A percentile compares a stretch with the other conserved stretches of the same genome.
phyloP scores from a whole-genome alignment of 2,329 filamentous ascomycete genomes.

The Apiospora phragmitis region DNA sequence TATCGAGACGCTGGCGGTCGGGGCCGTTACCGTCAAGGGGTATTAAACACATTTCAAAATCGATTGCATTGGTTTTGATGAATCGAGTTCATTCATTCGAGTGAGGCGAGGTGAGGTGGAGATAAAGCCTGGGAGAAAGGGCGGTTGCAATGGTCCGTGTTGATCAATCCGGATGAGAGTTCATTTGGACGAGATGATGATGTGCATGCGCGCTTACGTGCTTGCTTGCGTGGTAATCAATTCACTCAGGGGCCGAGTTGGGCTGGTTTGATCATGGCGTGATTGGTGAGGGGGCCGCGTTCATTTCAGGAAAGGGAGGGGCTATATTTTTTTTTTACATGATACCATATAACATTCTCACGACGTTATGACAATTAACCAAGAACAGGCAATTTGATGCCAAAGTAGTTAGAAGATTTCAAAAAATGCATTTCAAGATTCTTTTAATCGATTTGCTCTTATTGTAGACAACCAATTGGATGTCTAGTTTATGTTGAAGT shows the following conservation, averaged over 20 bases:
- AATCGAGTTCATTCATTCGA: neutral
- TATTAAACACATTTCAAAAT: constrained; percentile 15
- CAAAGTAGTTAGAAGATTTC: neutral
- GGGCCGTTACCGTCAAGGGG: constrained; percentile 56
- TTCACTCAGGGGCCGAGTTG: neutral
- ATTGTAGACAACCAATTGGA: neutral
- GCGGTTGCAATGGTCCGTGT: too few relatives aligned
- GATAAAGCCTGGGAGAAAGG: too few relatives aligned
- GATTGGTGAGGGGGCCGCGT: neutral
- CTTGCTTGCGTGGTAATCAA: neutral
- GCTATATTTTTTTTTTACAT: neutral
- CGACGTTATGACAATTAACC: neutral
- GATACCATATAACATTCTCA: constrained; percentile 1
- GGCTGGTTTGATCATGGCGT: neutral
- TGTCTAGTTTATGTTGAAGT: neutral
- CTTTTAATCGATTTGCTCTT: neutral
- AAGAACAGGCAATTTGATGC: neutral
- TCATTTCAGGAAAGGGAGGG: neutral
- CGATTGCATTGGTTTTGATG: neutral
- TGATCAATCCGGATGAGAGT: neutral
- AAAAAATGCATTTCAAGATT: neutral
- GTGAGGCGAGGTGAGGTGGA: neutral
- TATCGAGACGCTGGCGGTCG: constrained; percentile 70
- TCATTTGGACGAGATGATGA: neutral
- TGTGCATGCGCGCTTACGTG: neutral